A percentile compares a stretch with the other conserved stretches of the same genome.
These are phyloP conservation scores for Hygrophila difformis DNA, from an alignment of 257 asterid genomes.

Conservation along the genomic window DNA sequence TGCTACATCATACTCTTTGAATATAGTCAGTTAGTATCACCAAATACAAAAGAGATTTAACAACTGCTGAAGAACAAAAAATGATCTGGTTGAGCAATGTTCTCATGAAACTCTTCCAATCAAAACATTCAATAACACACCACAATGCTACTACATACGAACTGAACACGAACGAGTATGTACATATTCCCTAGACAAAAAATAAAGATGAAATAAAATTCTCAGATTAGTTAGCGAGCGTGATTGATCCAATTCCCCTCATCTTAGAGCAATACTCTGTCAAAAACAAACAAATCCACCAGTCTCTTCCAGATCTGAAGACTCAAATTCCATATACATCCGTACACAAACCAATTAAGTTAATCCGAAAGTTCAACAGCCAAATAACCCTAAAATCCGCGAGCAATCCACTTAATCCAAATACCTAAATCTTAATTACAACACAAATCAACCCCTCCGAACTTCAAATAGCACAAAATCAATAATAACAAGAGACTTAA, in stretches of 20 bases:
- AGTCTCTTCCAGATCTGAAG: slow-evolving; percentile 23
- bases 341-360: slow-evolving; percentile 14
- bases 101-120: not conserved
- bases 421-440: slow-evolving; percentile 16
- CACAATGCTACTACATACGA: not conserved
- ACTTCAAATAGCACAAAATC: slow-evolving; percentile 16
- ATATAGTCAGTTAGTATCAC: slow-evolving; percentile 3
- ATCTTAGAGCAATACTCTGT: not conserved
- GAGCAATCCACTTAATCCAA: slow-evolving; percentile 24
- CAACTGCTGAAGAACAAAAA: not conserved
- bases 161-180: slow-evolving; percentile 1
- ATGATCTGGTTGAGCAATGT: not conserved
- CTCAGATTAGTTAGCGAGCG: too few relatives aligned
- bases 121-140: not conserved
- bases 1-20: not conserved
- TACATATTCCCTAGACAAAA: not conserved
- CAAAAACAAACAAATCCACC: slow-evolving; percentile 8
- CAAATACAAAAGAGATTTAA: slow-evolving; percentile 4
- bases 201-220: too few relatives aligned
- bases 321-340: slow-evolving; percentile 8
- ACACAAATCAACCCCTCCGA: not conserved
- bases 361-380: slow-evolving; percentile 6
- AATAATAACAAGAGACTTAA: slow-evolving; percentile 5
- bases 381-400: not conserved
- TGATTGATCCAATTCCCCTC: slow-evolving; percentile 8